Evolutionary conservation across 345 rosid species (phyloP).

Genomic region (Punica granatum): DNA sequence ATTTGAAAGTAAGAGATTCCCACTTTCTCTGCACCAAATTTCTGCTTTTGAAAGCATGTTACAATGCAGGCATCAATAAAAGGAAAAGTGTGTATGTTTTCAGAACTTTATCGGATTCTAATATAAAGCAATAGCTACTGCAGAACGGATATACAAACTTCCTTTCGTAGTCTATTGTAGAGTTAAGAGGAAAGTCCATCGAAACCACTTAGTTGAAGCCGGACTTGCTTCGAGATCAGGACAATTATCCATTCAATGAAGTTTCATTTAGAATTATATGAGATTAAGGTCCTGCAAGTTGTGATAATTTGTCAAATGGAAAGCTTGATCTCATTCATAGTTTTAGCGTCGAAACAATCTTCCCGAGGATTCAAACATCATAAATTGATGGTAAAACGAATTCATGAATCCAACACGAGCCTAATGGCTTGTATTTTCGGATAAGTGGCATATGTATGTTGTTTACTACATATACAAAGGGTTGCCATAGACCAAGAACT

Average conservation of each 20-base stretch:
- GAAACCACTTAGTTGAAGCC: neutral
- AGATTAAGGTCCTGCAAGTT: no score
- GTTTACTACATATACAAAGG: no score
- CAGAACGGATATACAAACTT: neutral
- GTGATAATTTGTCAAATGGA: no score
- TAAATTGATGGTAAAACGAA: neutral
- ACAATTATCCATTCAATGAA: neutral
- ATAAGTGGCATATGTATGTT: neutral
- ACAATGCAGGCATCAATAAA: neutral
- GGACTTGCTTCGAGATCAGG: neutral
- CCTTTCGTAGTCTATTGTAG: neutral
- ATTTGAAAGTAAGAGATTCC: constrained; percentile 1
- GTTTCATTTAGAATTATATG: no score
- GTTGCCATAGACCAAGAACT: no score
- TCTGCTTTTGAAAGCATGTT: neutral
- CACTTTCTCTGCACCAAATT: neutral
- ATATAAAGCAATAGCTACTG: neutral
- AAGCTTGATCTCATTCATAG: no score
- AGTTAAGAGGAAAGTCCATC: no score
- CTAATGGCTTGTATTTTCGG: no score
- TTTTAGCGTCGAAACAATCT: no score
- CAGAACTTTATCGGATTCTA: neutral
- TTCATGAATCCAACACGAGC: neutral
- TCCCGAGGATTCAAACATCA: neutral
- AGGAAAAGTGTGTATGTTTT: neutral